These are phyloP conservation scores for Berberis thunbergii DNA, from an alignment of 164 flowering plant genomes.

Conservation along the genomic window DNA sequence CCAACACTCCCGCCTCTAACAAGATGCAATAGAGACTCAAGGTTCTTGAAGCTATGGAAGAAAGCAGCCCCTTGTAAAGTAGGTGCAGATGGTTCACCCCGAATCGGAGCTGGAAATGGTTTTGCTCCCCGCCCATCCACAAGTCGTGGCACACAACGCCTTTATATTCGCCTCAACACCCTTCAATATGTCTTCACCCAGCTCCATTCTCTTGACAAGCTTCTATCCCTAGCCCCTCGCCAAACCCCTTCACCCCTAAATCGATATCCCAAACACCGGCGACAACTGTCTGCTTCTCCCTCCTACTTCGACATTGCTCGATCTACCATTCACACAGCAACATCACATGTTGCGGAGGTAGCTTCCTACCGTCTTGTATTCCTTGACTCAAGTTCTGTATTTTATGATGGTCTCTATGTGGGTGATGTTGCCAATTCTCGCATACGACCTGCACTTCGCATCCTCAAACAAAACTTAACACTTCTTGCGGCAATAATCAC, in stretches of 20 bases:
- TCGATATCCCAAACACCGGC: slow-evolving; percentile 21
- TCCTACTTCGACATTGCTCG: slow-evolving; percentile 53
- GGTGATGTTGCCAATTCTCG: slow-evolving; percentile 56
- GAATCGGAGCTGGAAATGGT: slow-evolving; percentile 19
- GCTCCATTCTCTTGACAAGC: slow-evolving; percentile 60
- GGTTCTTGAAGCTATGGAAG: slow-evolving; percentile 50
- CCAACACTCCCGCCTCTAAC: slow-evolving; percentile 86
- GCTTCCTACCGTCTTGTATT: slow-evolving; percentile 88
- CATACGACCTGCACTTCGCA: slow-evolving; percentile 58
- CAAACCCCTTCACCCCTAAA: slow-evolving; percentile 27
- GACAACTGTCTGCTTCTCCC: slow-evolving; percentile 17
- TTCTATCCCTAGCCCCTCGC: slow-evolving; percentile 44
- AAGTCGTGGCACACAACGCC: slow-evolving; percentile 92
- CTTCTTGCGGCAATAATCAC: slow-evolving; percentile 55
- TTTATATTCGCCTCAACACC: slow-evolving; percentile 91
- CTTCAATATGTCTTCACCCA: slow-evolving; percentile 64
- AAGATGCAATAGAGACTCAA: slow-evolving; percentile 75
- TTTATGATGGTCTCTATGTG: slow-evolving; percentile 61
- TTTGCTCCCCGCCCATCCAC: slow-evolving; percentile 76
- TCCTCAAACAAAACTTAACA: slow-evolving; percentile 72
- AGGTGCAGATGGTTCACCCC: slow-evolving; percentile 20
- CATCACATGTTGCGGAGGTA: slow-evolving; percentile 69
- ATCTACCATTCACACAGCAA: slow-evolving; percentile 46
- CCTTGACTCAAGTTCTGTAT: slow-evolving; percentile 57
- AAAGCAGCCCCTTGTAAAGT: slow-evolving; percentile 55